Conservation (phyloP, 1,139 yeast genomes). For the Suhomyces panamericanus region DNA sequence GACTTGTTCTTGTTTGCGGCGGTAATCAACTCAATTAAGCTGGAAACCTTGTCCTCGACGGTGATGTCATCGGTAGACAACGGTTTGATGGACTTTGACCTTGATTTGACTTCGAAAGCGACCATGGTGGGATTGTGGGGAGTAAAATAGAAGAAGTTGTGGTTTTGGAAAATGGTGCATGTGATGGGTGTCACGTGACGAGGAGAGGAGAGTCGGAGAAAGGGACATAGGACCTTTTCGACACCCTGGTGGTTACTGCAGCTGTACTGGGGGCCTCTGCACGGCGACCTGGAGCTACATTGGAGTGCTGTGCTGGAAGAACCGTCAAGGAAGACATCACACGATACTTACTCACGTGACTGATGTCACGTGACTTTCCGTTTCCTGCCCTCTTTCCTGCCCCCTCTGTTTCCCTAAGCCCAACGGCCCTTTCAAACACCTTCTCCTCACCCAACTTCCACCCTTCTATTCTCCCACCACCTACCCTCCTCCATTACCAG, state of each 20-base stretch:
- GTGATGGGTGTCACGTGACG: no score
- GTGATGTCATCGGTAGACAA: conserved; percentile 37
- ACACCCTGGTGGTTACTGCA: no score
- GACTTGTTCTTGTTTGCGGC: conserved; percentile 44
- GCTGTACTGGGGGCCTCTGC: no score
- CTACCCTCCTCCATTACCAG: not conserved
- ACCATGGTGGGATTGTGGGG: conserved; percentile 26
- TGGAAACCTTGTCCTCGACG: conserved; percentile 30
- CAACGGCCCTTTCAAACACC: no score
- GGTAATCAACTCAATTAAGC: conserved; percentile 42
- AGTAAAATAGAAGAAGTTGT: not conserved
- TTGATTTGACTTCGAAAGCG: conserved; percentile 46
- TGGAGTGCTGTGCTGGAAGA: no score
- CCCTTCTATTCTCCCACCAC: not conserved
- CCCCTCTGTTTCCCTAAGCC: no score
- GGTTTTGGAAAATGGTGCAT: no score
- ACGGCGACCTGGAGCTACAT: no score
- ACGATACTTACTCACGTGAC: not conserved
- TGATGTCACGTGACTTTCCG: not conserved
- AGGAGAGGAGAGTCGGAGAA: no score
- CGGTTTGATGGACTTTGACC: conserved; percentile 51
- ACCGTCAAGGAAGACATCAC: no score
- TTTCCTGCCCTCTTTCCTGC: no score
- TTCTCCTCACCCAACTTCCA: not conserved
- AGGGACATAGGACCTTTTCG: no score